Conservation (phyloP, 129 eudicot species). For the Flaveria ramosissima region DNA sequence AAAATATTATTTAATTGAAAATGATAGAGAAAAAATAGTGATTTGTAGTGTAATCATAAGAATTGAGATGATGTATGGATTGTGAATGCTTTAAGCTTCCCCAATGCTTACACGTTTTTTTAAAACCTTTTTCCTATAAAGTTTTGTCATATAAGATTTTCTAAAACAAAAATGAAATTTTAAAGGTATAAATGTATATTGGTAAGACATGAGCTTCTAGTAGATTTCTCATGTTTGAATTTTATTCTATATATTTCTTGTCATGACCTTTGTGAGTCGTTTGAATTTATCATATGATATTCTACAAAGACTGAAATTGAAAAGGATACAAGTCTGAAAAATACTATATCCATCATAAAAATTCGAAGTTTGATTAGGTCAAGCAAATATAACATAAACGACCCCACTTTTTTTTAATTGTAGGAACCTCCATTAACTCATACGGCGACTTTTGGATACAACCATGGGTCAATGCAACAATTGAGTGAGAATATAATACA, state of each 20-base stretch:
- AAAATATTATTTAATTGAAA: too few species aligned
- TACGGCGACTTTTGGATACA: not conserved
- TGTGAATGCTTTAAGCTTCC: too few species aligned
- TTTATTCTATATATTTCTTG: not conserved
- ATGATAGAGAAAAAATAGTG: too few species aligned
- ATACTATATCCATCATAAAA: not conserved
- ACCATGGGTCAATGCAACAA: not conserved
- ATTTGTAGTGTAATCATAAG: too few species aligned
- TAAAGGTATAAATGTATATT: too few species aligned
- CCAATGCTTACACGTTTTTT: too few species aligned
- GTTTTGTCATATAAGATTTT: too few species aligned
- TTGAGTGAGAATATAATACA: not conserved
- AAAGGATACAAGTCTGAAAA: not conserved
- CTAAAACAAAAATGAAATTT: too few species aligned
- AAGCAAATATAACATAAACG: not conserved
- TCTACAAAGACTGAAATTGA: not conserved
- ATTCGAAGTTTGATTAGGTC: not conserved
- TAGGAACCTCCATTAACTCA: not conserved
- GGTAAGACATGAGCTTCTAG: too few species aligned
- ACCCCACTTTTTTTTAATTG: not conserved
- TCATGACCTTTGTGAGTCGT: not conserved
- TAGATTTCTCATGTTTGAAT: not conserved
- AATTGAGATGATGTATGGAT: too few species aligned
- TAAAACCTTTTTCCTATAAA: too few species aligned
- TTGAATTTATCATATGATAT: not conserved